Percentiles rank a stretch among this genome's conserved stretches.
Conservation (phyloP, 805 yeast species). For the Ogataea polymorpha region DNA sequence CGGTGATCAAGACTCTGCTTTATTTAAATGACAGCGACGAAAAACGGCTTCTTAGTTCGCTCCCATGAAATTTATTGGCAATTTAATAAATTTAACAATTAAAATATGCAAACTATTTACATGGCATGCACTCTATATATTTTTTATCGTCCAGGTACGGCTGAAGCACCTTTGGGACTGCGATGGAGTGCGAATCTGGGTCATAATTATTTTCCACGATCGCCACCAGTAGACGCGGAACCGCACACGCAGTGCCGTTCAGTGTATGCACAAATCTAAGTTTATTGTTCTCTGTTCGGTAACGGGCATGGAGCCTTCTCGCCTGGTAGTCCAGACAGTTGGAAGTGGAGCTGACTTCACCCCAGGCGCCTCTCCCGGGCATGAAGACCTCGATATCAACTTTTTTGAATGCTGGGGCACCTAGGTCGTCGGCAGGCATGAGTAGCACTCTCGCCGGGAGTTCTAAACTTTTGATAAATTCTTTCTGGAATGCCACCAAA, state of each 20-base stretch:
- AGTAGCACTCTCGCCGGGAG: slow-evolving; percentile 75
- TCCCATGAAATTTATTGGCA: slow-evolving; percentile 18
- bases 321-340: slow-evolving; percentile 92
- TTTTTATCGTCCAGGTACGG: slow-evolving; percentile 69
- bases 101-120: slow-evolving; percentile 2
- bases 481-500: slow-evolving; percentile 61
- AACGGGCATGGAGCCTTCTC: slow-evolving; percentile 72
- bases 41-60: slow-evolving; percentile 59
- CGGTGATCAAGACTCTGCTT: slow-evolving; percentile 77
- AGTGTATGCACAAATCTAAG: slow-evolving; percentile 71
- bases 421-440: slow-evolving; percentile 89
- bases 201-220: slow-evolving; percentile 84
- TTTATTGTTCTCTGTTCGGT: slow-evolving; percentile 34
- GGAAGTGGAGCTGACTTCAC: slow-evolving; percentile 87
- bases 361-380: slow-evolving; percentile 94
- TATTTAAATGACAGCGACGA: slow-evolving; percentile 71
- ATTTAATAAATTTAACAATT: not conserved
- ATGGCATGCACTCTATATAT: slow-evolving; percentile 19
- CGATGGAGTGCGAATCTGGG: slow-evolving; percentile 46
- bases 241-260: slow-evolving; percentile 95
- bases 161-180: slow-evolving; percentile 65
- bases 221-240: slow-evolving; percentile 87
- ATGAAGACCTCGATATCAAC: slow-evolving; percentile 96
- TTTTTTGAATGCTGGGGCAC: slow-evolving; percentile 89
- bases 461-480: slow-evolving; percentile 64